phyloP scores from a whole-genome alignment of 2,329 filamentous ascomycete species.

The Penicillium hordei region DNA sequence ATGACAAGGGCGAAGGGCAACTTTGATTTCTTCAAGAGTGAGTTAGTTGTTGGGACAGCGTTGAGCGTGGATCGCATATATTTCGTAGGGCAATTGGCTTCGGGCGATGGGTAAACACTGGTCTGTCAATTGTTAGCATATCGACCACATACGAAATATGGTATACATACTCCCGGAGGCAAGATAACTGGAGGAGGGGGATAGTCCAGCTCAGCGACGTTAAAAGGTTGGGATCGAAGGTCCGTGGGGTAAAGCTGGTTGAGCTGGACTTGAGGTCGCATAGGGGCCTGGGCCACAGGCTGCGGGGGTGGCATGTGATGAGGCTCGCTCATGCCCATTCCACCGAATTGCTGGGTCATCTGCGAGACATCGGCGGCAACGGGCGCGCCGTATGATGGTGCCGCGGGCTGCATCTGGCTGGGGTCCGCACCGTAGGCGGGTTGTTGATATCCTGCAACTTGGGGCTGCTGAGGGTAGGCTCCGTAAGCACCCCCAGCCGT shows the following conservation, averaged over 20 bases:
- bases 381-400: slow-evolving; percentile 63
- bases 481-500: slow-evolving; percentile 61
- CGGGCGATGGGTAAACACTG: slow-evolving; percentile 84
- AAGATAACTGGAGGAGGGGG: slow-evolving; percentile 88
- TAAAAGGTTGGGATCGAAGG: slow-evolving; percentile 87
- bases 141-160: background rate
- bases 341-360: slow-evolving; percentile 79
- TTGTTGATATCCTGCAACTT: slow-evolving; percentile 47
- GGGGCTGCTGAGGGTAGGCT: slow-evolving; percentile 57
- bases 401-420: slow-evolving; percentile 57
- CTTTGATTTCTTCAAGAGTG: slow-evolving; percentile 92
- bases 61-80: slow-evolving; percentile 96
- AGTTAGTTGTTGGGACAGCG: slow-evolving; percentile 87
- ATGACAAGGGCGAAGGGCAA: slow-evolving; percentile 94
- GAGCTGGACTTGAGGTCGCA: slow-evolving; percentile 49
- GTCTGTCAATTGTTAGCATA: slow-evolving; percentile 59
- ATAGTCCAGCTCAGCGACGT: slow-evolving; percentile 86
- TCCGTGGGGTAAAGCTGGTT: slow-evolving; percentile 94
- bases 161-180: slow-evolving; percentile 76
- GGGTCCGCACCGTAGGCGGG: slow-evolving; percentile 48
- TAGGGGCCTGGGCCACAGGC: slow-evolving; percentile 48
- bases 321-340: slow-evolving; percentile 67
- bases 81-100: slow-evolving; percentile 88
- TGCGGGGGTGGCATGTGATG: slow-evolving; percentile 47
- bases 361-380: slow-evolving; percentile 62